Evolutionary conservation across 768 basidiomycete genomes (phyloP), one percentile per base, ranked within the genome.

Genomic region (Lentinula detonsa): DNA sequence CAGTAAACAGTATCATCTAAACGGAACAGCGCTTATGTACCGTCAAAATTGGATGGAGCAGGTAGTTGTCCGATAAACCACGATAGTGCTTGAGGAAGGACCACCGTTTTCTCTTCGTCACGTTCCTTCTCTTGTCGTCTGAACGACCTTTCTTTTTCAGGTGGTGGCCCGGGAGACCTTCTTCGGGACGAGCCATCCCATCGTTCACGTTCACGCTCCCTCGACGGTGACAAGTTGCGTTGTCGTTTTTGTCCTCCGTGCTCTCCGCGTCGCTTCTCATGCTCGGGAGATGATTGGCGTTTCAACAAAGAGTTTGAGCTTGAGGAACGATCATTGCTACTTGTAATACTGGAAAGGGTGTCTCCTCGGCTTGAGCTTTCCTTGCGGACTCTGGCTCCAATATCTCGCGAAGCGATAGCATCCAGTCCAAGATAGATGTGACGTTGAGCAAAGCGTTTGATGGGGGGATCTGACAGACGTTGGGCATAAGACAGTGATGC

Each of bases 391-490:
- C 83, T 74, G 64, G 92, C 88, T 5, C 96, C 96, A 18, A 97
- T 84, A 69, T 98, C 96, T 42, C 88, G 85, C 13, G 85, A 80
- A 2, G 95, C 92, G 63, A 98, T 95, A 18, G 92, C 89, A 68
- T 98, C 95, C 31, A 88, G 87, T 37, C 86, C 87, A 31, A 87
- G 81, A 71, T 93, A 93, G 31, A 82, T 86, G 69, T 93, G 90
- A 45, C 93, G 81, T 68, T 93, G 90, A 0, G 94, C 94, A 62
- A 97, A 91, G 0, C 90, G 89, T 67, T 96, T 93, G 71, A 97
- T 91, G 0, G 93, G 85, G 0, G 92, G 87, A 67, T 95, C 95
- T 97, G 67, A 43, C 15, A 48, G 42, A 50, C 53, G n/a, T 37
- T 42, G 52, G 31, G 48, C 63, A 37, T 55, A 35, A 4, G 28